Evolutionary conservation across 768 basidiomycete species (phyloP), one percentile per base, ranked within the genome.

Genomic region (Mycena venus): DNA sequence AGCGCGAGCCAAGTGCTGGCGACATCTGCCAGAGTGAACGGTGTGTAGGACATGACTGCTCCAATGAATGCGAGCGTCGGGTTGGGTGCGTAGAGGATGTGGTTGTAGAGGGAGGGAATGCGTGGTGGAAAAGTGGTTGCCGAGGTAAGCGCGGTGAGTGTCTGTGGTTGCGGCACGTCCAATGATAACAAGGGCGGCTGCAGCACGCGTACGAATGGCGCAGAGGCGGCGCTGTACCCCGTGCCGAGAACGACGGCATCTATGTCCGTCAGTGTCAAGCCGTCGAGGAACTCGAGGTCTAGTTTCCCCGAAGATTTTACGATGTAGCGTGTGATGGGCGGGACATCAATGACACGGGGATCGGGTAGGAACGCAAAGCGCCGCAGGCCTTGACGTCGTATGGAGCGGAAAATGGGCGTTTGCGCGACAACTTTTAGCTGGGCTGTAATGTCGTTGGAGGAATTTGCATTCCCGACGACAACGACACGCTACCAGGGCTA

Each of bases 391-490:
- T 73, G 80, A 0, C 86, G 84, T 2, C 89, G 87, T 29, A 86
- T 84, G 15, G 86, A 88, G 55, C 89, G 87, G 73, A 86, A 87
- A 0, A 90, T 83, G 6, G 90, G 89, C 1, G 80, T 72, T 40
- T 80, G 72, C 0, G 84, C 84, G 17, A 88, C 79, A 0, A 83
- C 68, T 0, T 83, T 84, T 0, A 90, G 82, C 40, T 89, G 88
- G 1, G 86, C 85, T 0, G 87, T 87, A 44, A 90, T 87, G 60
- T 90, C 90, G 74, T 90, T 90, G 40, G 85, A 83, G 2, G 89
- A 90, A 61, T 90, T 88, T 23, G 87, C 90, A 27, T 90, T 90
- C 14, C 87, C 90, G 4, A 90, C 78, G 12, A 90, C 83, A 0
- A 89, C 82, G 25, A 85, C 82, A 21, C 85, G 84, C 90, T 90